Evolutionary conservation across 345 rosid species (phyloP), one percentile per base, ranked within the genome.

Genomic region (Gossypium raimondii): DNA sequence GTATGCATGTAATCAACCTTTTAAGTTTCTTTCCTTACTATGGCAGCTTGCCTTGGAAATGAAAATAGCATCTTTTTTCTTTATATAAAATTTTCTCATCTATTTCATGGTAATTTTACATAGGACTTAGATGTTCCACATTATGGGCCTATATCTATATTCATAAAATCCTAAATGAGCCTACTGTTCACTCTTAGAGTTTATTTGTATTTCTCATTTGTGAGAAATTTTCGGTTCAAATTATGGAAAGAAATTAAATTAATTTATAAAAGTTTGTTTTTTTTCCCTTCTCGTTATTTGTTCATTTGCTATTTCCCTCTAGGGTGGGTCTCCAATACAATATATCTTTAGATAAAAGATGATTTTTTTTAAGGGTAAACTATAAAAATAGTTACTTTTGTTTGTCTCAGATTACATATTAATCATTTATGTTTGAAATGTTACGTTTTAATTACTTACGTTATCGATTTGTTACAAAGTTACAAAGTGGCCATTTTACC

Each of bases 1-100:
- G 82, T 71, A 73, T 67, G 73, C 66, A 60, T 70, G 76, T 81
- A 81, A 72, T 81, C 80, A 57, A 79, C 80, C n/a, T 63, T 48
- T 11, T 7, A 45, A 52, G 17, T 11, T 45, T 10, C 34, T 72
- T 70, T 68, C 44, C 47, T 41, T 58, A 16, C 9, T 62, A 34
- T 64, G 70, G 17, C 67, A 63, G 59, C 63, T 78, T 80, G 17
- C 73, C 73, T n/a, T 43, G 72, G 73, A 65, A 34, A 61, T 66
- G 60, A 18, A 80, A 48, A 69, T 69, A 67, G 41, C 41, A 34
- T 34, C 41, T 34, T 34, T 5, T 51, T 51, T 51, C 55, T 51
- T 16, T 52, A 14, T 52, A 52, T 52, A 52, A 52, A 52, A 52
- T 17, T n/a, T 7, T 17, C 5, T 52, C 57, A 34, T 52, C 20